Evolutionary conservation across 2,329 filamentous ascomycete genomes (phyloP), one percentile per base, ranked within the genome.

Genomic region (Chaetomium sp.): DNA sequence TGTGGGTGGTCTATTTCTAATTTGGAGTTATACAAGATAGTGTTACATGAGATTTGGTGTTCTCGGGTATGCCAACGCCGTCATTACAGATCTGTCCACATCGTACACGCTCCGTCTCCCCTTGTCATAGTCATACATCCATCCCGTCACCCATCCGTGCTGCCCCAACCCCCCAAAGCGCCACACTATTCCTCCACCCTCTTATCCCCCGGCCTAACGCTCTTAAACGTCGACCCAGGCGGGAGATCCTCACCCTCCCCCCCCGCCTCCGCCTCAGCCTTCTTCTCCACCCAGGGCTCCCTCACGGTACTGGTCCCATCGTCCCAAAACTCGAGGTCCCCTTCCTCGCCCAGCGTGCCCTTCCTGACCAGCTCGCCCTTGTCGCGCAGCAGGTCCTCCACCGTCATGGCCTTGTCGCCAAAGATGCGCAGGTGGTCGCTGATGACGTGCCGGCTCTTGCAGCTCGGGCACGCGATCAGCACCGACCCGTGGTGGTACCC

Each of bases 241-340:
- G 66, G 67, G 8, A 66, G 60, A 6, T 62, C 57, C 13, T 65
- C 62, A 29, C 47, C 35, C 50, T 55, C 62, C 55, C 19, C 62
- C 21, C 49, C 50, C 38, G 23, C 21, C n/a, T n/a, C n/a, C 58
- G 35, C 60, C 25, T 54, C 42, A 38, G 50, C 38, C 51, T 33
- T 47, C 31, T 33, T 31, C 47, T 68, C 68, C 9, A 33, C 67
- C 35, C 59, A 68, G 21, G 70, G 67, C 31, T 68, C 68, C 58
- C 74, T 67, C 57, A 60, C 60, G 38, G 74, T 80, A n/a, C 77
- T 75, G 2, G 79, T 78, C 19, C 88, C 87, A 69, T 96, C 91
- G 33, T 91, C 89, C 90, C 93, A 97, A 71, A 97, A 95, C 76
- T 98, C 94, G 56, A 97, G 80, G 74, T 97, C 91, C n/a, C 92